Conservation (phyloP, 1,284 basidiomycete genomes). For the Coriolopsis trogii region DNA sequence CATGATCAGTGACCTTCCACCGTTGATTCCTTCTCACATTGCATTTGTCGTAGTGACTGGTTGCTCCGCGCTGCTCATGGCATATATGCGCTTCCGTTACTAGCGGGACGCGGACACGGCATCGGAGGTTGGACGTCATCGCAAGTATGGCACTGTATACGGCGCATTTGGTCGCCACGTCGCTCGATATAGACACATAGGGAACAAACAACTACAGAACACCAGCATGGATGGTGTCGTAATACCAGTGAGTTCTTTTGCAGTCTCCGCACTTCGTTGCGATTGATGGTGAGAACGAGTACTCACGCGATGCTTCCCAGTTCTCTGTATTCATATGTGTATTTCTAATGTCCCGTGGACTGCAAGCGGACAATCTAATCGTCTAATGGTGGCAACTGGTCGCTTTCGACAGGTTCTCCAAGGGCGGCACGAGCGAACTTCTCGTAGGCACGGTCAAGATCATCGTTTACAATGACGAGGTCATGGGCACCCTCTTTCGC, state of each 20-base stretch:
- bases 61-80: conserved; percentile 85
- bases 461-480: conserved; percentile 90
- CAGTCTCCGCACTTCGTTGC: too few relatives aligned
- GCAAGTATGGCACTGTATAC: too few relatives aligned
- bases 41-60: conserved; percentile 72
- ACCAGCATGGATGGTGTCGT: conserved; percentile 5
- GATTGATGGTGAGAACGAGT: not conserved
- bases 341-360: too few relatives aligned
- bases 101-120: conserved; percentile 18
- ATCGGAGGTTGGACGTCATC: not conserved
- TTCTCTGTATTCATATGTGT: conserved; percentile 23
- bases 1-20: not conserved
- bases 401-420: conserved; percentile 58
- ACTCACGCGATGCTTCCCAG: conserved; percentile 3
- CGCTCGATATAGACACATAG: too few relatives aligned
- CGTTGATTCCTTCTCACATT: not conserved
- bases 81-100: conserved; percentile 74
- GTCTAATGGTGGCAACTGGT: conserved; percentile 61
- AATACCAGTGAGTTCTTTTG: conserved; percentile 16
- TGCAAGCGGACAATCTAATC: conserved; percentile 39
- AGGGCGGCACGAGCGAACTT: conserved; percentile 73
- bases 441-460: conserved; percentile 83
- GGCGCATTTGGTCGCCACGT: too few relatives aligned
- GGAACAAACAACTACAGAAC: conserved; percentile 3
- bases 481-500: conserved; percentile 83